Conservation (phyloP, 352 stramenopile species). For the Phytophthora citricola region DNA sequence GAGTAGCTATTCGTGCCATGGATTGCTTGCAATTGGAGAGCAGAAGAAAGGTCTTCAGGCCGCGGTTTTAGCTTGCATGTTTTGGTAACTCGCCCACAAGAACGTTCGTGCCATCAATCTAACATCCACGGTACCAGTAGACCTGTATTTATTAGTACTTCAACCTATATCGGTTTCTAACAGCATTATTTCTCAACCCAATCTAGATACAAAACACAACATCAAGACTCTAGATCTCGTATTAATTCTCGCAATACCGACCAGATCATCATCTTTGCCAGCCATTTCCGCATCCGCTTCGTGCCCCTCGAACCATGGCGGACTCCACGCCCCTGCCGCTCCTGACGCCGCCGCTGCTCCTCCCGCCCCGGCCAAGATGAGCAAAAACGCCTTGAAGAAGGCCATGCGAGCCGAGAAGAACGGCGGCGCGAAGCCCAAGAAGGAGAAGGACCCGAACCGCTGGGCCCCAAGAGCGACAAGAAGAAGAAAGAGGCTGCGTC, state of each 20-base stretch:
- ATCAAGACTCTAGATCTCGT: neutral
- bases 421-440: slow-evolving; percentile 88
- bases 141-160: neutral
- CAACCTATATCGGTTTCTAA: slow-evolving; percentile 1
- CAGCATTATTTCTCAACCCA: neutral
- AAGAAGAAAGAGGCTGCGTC: slow-evolving; percentile 79
- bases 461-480: slow-evolving; percentile 89
- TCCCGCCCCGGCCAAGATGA: slow-evolving; percentile 76
- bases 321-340: slow-evolving; percentile 11
- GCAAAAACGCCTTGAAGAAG: slow-evolving; percentile 98
- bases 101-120: slow-evolving; percentile 11
- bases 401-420: slow-evolving; percentile 86
- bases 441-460: slow-evolving; percentile 96
- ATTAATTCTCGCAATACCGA: neutral
- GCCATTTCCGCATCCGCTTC: slow-evolving; percentile 28
- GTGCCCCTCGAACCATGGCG: slow-evolving; percentile 18
- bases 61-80: neutral
- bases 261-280: slow-evolving; percentile 18
- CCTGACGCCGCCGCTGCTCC: slow-evolving; percentile 13
- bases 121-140: neutral
- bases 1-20: neutral
- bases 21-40: neutral
- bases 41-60: neutral
- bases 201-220: neutral
- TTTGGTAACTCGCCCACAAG: slow-evolving; percentile 6